A percentile compares a stretch with the other conserved stretches of the same genome.
phyloP scores from a whole-genome alignment of 176 grass and related monocot species.

The Pontederia crassipes region DNA sequence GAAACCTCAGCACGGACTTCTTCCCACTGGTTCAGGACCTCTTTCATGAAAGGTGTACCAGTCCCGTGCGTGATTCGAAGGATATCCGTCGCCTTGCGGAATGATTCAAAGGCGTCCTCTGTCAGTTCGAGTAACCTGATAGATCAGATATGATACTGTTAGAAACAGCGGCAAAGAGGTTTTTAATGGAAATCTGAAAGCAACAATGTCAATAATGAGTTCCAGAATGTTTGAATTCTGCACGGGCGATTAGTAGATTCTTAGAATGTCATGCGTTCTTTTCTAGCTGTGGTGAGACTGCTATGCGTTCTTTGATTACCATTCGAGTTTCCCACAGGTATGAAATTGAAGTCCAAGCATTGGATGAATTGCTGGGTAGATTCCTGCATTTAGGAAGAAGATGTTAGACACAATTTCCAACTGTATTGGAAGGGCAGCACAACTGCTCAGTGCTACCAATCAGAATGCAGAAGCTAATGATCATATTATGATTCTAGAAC shows the following conservation, averaged over 20 bases:
- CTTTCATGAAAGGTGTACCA: conserved; percentile 63
- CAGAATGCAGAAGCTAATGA: too few species aligned
- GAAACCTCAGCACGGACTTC: conserved; percentile 71
- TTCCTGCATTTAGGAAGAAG: conserved; percentile 25
- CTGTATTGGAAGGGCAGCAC: too few species aligned
- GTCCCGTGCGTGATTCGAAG: conserved; percentile 79
- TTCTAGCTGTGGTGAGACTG: background rate
- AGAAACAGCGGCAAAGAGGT: background rate
- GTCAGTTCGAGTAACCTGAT: conserved; percentile 61
- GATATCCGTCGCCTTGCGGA: conserved; percentile 58
- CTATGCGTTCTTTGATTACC: conserved; percentile 24
- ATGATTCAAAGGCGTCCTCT: conserved; percentile 63
- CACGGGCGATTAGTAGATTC: too few species aligned
- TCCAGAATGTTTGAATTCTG: too few species aligned
- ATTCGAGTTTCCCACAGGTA: conserved; percentile 80
- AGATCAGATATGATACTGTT: background rate
- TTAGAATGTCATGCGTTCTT: background rate
- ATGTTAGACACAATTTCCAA: too few species aligned
- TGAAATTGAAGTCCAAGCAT: conserved; percentile 80
- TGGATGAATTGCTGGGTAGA: conserved; percentile 78
- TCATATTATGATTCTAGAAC: too few species aligned
- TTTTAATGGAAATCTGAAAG: background rate
- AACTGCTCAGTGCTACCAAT: too few species aligned
- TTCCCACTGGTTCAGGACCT: conserved; percentile 55
- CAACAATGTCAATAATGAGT: too few species aligned